Base-by-base conservation (phyloP, 192 early-diverging fungal species). In the Entomortierella lignicola region DNA sequence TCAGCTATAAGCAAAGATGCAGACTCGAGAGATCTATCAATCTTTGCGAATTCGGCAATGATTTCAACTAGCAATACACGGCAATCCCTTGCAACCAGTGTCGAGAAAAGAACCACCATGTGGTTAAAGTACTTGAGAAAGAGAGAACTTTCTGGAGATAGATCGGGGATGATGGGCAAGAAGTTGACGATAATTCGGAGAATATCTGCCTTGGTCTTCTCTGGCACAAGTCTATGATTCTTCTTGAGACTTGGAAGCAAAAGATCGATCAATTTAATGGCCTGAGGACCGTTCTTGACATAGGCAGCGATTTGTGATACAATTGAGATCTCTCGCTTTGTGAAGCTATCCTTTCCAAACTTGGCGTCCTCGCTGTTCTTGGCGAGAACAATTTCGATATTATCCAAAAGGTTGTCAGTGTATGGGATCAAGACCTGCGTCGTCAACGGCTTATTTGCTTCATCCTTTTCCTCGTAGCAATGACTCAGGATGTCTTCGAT, bases 151-250 rank as follows among this genome's bases (percentile, higher is more conserved):
- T 69, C 71, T 8, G 60, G 44, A 8, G 58, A 57, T 34, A 86
- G 75, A 20, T 79, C 84, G 12, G 89, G 91, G 26, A 98, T 87
- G n/a, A 94, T 77, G 2, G 89, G 90, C 18, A 98, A 66, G 72
- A 96, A 97, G 59, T 91, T 85, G 34, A 80, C 77, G 80, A 96
- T 91, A 43, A 97, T 94, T 13, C 82, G 63, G 29, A 98, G 84
- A 34, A 99, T 94, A 55, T 98, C 87, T 3, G 87, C 84, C 81
- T 99, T 99, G 34, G 90, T 90, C 37, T 84, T 79, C 80, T 97
- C 95, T 0, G 93, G 87, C 10, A 98, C 91, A 4, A 86, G 39
- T 37, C 86, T 84, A 54, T 89, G 69, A 26, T 90, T 90, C 47
- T 90, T 89, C 63, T 92, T 91, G 34, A 97, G 80, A 66, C 90